Conservation (phyloP, 495 filamentous ascomycete species). For the Xylaria grammica region DNA sequence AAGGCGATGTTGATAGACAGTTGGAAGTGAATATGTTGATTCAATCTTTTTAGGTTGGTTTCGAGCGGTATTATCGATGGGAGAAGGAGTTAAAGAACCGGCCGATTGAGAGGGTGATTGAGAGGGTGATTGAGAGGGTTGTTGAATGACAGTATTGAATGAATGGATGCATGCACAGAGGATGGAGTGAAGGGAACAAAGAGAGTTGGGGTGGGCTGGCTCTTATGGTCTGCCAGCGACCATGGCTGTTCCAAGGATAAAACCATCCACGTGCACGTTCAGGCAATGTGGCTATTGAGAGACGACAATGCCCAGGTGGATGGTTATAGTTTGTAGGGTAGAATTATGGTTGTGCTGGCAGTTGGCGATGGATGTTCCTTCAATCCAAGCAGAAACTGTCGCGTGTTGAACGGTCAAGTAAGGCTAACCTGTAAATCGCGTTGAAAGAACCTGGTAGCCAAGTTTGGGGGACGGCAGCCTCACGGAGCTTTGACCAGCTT, state of each 20-base stretch:
- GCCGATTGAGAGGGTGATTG: not conserved
- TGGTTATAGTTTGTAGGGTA: constrained; percentile 12
- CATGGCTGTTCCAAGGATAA: constrained; percentile 13
- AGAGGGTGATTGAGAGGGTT: not conserved
- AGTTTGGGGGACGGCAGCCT: constrained; percentile 14
- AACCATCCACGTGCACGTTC: constrained; percentile 21
- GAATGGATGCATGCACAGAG: not conserved
- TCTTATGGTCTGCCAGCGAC: constrained; percentile 26
- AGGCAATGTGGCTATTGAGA: constrained; percentile 2
- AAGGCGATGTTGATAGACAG: not conserved
- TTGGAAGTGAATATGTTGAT: not conserved
- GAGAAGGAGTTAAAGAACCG: not conserved
- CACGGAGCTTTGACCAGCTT: constrained; percentile 22
- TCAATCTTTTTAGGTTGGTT: not conserved
- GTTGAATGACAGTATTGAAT: not conserved
- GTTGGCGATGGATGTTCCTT: constrained; percentile 19
- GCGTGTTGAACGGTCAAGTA: constrained; percentile 29
- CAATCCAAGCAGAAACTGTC: constrained; percentile 36
- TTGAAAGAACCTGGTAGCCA: constrained; percentile 15
- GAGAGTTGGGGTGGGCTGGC: constrained; percentile 20
- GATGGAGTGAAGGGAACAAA: constrained; percentile 18
- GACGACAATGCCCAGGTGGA: not conserved
- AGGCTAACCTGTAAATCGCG: constrained; percentile 22
- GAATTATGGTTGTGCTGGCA: constrained; percentile 26
- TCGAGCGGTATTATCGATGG: not conserved